Base-by-base conservation (phyloP, 345 rosid genomes). In the Lenwebbia sp. region DNA sequence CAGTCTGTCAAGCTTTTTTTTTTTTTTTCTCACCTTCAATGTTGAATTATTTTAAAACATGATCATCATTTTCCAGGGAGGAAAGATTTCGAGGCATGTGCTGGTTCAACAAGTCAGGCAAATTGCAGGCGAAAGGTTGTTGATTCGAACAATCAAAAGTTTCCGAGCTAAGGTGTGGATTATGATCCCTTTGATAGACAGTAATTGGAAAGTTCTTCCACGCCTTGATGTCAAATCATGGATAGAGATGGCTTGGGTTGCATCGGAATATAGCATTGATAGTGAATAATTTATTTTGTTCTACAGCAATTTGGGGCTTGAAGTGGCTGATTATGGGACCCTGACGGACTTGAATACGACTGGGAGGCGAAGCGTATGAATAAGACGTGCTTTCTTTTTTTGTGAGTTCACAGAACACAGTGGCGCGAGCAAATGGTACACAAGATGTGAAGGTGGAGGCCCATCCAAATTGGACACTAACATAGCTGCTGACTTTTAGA, bases 41-140 rank as follows among this genome's bases (percentile, higher is more conserved):
- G 62, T 17, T 49, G 56, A 44, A 17, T 14, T 83, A 88, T 87
- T 85, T 10, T 75, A 52, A 37, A 52, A 74, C 52, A 26, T 28
- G 6, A 23, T n/a, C 53, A 28, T 86, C 30, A 26, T 26, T 70
- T 13, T 87, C 7, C 92, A 96, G 99, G 93, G 89, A n/a, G 89
- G 86, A 89, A 95, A 94, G 91, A 90, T 96, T 70, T 88, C 95
- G 3, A 89, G 98, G 83, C 89, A 84, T 52, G 95, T 95, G 44
- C 85, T 96, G 22, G 90, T 96, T 52, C 92, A 88, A 50, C 86
- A 90, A 65, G 90, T 94, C 83, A 93, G 99, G 87, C 88, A 86
- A 37, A 87, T 94, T 49, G 92, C 94, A 5, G 98, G 99, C 84
- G 98, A 96, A 89, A 91, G 86, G 85, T 86, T 95, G 88, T 90